Evolutionary conservation across 441 rosid species (phyloP), one percentile per base, ranked within the genome.

Genomic region (Erodium moschatum): DNA sequence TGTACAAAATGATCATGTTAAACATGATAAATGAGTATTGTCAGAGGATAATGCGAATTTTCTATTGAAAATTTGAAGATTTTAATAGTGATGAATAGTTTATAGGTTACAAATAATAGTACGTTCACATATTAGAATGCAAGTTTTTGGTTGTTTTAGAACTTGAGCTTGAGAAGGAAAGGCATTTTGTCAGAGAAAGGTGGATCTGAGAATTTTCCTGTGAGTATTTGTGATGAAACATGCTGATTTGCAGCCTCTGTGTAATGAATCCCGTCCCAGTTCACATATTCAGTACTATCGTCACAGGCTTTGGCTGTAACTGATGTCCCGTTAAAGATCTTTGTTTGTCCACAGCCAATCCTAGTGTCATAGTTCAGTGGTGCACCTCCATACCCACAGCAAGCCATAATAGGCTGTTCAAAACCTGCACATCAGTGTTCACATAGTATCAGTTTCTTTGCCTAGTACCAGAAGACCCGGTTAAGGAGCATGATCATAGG

Each of bases 211-310:
- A 80, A 91, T 67, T 82, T 89, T 19, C 96, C 96, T 0, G 89
- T 86, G 69, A 91, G 86, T 61, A 94, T 89, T 70, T 89, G 92
- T 6, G 87, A 79, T 6, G 94, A 81, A 74, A 91, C 79, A 4
- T 84, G 78, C 33, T 86, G 83, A 79, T 94, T 94, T 29, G 97
- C 93, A 27, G 97, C 96, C 76, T 94, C 96, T 0, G 96, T 85
- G 69, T 87, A 94, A 79, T 94, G 98, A 73, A 91, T 94, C 20
- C 97, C 97, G 69, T 93, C 98, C 97, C 98, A 94, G 21, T 81
- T 94, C 15, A 91, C 83, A 76, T 91, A 83, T 70, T 94, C 96
- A 1, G 89, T 84, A 72, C 88, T 86, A 44, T 91, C 97, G 29
- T 73, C 76, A 73, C 97, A 93, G n/a, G 86, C 88, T 75, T 81